Evolutionary conservation across 1,284 basidiomycete genomes (phyloP).

Genomic region (Xerocomus nothofagi): DNA sequence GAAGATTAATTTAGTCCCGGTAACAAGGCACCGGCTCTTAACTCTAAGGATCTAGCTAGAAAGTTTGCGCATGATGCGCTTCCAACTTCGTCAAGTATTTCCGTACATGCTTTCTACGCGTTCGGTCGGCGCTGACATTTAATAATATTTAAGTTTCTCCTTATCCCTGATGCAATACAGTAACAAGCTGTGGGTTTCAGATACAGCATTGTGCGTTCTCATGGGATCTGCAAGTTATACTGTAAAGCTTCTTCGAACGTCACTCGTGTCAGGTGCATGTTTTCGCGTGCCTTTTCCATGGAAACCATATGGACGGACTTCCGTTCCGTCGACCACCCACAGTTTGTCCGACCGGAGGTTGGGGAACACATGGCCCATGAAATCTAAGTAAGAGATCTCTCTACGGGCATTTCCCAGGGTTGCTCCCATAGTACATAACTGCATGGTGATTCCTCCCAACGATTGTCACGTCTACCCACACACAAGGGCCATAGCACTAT

Average conservation of each 20-base stretch:
- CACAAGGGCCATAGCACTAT: not conserved
- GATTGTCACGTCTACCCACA: conserved; percentile 2
- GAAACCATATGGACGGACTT: conserved; percentile 11
- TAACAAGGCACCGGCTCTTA: conserved; percentile 9
- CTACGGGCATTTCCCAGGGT: conserved; percentile 16
- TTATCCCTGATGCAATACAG: conserved; percentile 1
- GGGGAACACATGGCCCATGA: conserved; percentile 2
- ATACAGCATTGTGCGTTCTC: not conserved
- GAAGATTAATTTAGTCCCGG: conserved; percentile 4
- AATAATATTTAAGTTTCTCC: conserved; percentile 63
- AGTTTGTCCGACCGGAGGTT: not conserved
- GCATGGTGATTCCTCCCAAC: not conserved
- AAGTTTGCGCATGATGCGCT: conserved; percentile 10
- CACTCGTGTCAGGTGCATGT: not conserved
- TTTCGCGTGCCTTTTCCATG: conserved; percentile 6
- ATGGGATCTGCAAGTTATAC: conserved; percentile 6
- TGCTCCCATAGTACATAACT: not conserved
- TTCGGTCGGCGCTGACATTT: conserved; percentile 38
- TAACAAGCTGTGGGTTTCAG: not conserved
- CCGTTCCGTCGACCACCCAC: conserved; percentile 2
- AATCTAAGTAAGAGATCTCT: not conserved
- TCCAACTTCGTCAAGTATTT: conserved; percentile 1
- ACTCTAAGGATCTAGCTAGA: conserved; percentile 11
- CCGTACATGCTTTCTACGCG: conserved; percentile 1
- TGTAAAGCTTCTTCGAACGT: conserved; percentile 8